Evolutionary conservation across 768 basidiomycete species (phyloP).

Genomic region (Gymnopilus dilepis): DNA sequence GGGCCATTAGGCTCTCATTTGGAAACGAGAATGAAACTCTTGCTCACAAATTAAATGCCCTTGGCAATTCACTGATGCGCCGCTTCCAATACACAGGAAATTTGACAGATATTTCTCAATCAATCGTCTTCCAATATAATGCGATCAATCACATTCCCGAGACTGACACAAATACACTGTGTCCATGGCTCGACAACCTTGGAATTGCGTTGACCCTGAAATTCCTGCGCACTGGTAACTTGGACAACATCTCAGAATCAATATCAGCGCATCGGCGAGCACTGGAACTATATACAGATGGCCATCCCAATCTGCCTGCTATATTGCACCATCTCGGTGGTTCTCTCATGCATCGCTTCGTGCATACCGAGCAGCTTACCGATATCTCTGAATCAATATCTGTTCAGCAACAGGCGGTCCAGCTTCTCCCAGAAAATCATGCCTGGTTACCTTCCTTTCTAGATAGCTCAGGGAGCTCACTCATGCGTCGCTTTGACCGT

Average conservation of each 20-base stretch:
- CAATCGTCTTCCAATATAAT: slow-evolving; percentile 1
- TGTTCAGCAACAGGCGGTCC: slow-evolving; percentile 16
- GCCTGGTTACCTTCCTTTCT: background rate
- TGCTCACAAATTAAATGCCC: background rate
- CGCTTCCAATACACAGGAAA: slow-evolving; percentile 1
- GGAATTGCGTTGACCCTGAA: background rate
- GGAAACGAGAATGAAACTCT: slow-evolving; percentile 8
- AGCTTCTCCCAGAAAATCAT: slow-evolving; percentile 10
- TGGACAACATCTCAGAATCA: slow-evolving; percentile 7
- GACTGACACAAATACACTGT: background rate
- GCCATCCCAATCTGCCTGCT: slow-evolving; percentile 7
- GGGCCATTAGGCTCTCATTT: background rate
- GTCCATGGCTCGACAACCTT: slow-evolving; percentile 5
- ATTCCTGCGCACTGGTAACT: slow-evolving; percentile 4
- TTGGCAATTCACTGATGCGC: slow-evolving; percentile 18
- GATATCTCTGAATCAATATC: slow-evolving; percentile 14
- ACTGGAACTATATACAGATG: background rate
- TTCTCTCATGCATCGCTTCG: background rate
- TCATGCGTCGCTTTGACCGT: slow-evolving; percentile 17
- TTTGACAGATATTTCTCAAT: slow-evolving; percentile 7
- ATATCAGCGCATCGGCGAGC: slow-evolving; percentile 8
- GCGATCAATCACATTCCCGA: background rate
- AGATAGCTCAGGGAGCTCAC: slow-evolving; percentile 16
- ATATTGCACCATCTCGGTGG: slow-evolving; percentile 12
- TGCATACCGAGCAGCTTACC: slow-evolving; percentile 1